Conservation (phyloP, 352 stramenopile genomes). For the Globisporangium emineosum region DNA sequence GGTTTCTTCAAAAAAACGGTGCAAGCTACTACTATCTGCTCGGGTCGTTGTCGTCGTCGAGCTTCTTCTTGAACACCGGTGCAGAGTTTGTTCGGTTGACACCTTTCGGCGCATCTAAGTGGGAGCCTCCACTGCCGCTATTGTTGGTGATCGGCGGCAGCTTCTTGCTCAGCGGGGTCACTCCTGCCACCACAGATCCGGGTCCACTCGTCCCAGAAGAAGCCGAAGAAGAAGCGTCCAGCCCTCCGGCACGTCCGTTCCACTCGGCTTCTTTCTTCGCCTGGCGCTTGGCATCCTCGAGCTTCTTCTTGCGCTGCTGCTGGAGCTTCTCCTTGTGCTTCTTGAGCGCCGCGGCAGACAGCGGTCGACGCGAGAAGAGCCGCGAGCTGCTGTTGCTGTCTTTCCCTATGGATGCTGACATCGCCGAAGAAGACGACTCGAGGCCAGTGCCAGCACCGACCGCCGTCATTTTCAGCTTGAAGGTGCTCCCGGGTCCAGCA, state of each 20-base stretch:
- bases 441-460: constrained; percentile 18
- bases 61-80: constrained; percentile 59
- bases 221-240: constrained; percentile 40
- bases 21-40: not conserved
- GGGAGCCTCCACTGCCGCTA: constrained; percentile 10
- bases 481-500: constrained; percentile 33
- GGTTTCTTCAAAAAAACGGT: not conserved
- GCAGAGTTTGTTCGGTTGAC: constrained; percentile 62
- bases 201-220: constrained; percentile 13
- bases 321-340: constrained; percentile 68
- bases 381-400: constrained; percentile 43
- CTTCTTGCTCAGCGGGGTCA: constrained; percentile 45
- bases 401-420: constrained; percentile 31
- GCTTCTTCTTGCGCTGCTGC: constrained; percentile 56
- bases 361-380: constrained; percentile 56
- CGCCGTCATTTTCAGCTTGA: constrained; percentile 61
- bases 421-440: constrained; percentile 21
- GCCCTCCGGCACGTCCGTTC: constrained; percentile 64
- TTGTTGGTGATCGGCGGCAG: constrained; percentile 50
- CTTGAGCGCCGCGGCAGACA: constrained; percentile 67
- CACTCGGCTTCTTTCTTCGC: constrained; percentile 75
- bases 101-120: constrained; percentile 17
- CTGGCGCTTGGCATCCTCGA: constrained; percentile 52
- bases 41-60: constrained; percentile 20
- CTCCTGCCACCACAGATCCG: constrained; percentile 5